A percentile compares a stretch with the other conserved stretches of the same genome.
phyloP scores from a whole-genome alignment of 2,329 filamentous ascomycete species.

The Colletotrichum endophyticum region DNA sequence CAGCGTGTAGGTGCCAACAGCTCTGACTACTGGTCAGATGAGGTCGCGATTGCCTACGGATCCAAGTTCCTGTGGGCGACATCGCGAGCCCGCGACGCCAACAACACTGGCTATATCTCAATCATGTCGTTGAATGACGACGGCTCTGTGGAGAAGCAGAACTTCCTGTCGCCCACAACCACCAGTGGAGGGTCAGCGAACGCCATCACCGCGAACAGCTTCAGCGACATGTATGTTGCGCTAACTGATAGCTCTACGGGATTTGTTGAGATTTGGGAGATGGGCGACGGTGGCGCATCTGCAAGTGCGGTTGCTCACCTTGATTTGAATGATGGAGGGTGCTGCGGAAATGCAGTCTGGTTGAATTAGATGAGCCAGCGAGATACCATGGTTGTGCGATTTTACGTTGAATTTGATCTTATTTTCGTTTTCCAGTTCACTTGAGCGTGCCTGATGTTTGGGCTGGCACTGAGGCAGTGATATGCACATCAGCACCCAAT shows the following conservation, averaged over 20 bases:
- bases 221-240: slow-evolving; percentile 33
- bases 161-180: slow-evolving; percentile 32
- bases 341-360: not conserved
- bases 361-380: not conserved
- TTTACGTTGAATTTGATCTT: too few relatives aligned
- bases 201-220: slow-evolving; percentile 32
- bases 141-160: slow-evolving; percentile 28
- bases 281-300: slow-evolving; percentile 19
- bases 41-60: not conserved
- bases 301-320: not conserved
- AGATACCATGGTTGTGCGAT: too few relatives aligned
- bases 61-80: not conserved
- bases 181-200: slow-evolving; percentile 38
- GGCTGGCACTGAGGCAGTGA: not conserved
- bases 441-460: not conserved
- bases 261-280: slow-evolving; percentile 38
- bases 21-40: not conserved
- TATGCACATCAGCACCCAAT: not conserved
- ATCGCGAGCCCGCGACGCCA: not conserved
- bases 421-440: not conserved
- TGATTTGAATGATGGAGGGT: not conserved
- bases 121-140: slow-evolving; percentile 28
- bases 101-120: slow-evolving; percentile 33
- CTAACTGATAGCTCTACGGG: slow-evolving; percentile 36
- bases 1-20: not conserved